These are phyloP conservation scores for Pilobolus umbonatus DNA, from an alignment of 192 early-diverging fungal genomes.

Conservation along the genomic window DNA sequence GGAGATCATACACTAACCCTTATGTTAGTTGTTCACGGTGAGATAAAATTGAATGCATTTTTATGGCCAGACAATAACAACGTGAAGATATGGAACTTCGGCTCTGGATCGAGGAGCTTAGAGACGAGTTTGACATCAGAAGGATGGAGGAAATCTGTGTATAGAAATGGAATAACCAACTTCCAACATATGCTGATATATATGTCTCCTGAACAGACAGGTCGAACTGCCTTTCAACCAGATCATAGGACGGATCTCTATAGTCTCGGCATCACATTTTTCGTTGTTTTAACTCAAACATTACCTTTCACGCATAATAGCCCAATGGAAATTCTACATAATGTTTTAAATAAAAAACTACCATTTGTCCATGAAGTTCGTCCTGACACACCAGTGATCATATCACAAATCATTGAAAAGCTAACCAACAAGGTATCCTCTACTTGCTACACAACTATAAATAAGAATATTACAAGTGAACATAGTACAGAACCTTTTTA, in stretches of 20 bases:
- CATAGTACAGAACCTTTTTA: neutral
- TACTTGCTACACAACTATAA: too few species aligned
- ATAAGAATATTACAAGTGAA: neutral
- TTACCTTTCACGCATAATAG: conserved; percentile 24
- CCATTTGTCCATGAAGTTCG: conserved; percentile 18
- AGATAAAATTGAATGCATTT: conserved; percentile 24
- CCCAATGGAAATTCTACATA: conserved; percentile 31
- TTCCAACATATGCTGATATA: conserved; percentile 22
- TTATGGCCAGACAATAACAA: conserved; percentile 15
- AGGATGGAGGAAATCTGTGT: conserved; percentile 19
- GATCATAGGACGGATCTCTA: conserved; percentile 36
- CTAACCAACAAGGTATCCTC: conserved; percentile 33
- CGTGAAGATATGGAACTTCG: conserved; percentile 24
- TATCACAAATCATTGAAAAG: conserved; percentile 30
- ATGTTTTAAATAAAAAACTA: conserved; percentile 23
- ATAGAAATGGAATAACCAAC: conserved; percentile 8
- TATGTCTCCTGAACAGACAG: conserved; percentile 34
- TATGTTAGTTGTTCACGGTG: conserved; percentile 26
- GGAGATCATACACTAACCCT: neutral
- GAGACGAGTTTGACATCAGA: conserved; percentile 22
- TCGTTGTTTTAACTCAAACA: conserved; percentile 15
- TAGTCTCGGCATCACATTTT: conserved; percentile 31
- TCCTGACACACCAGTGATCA: conserved; percentile 15
- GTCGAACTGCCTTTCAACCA: conserved; percentile 27
- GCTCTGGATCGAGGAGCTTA: conserved; percentile 14